Percentiles rank a stretch among this genome's conserved stretches.
phyloP scores from a whole-genome alignment of 73 alveolate species.

The Uronychia binucleata region DNA sequence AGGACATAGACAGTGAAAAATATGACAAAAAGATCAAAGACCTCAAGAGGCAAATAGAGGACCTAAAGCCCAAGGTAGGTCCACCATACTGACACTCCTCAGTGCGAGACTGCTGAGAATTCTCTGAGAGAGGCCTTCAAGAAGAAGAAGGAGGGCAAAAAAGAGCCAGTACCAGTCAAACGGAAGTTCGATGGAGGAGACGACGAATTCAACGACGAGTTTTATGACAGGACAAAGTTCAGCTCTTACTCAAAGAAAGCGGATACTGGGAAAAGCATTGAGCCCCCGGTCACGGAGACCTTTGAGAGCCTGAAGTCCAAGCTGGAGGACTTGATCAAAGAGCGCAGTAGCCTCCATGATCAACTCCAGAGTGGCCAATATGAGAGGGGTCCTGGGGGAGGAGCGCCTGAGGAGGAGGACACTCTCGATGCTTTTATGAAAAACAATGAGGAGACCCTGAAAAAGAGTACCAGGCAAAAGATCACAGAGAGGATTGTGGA shows the following conservation, averaged over 20 bases:
- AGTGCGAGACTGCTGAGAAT: conserved; percentile 23
- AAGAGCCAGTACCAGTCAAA: conserved; percentile 7
- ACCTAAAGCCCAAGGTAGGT: conserved; percentile 3
- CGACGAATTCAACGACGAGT: conserved; percentile 51
- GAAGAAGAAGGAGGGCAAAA: conserved; percentile 22
- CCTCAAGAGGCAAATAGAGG: conserved; percentile 21
- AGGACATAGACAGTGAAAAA: conserved; percentile 35
- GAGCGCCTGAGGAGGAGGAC: neutral
- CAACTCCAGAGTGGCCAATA: neutral
- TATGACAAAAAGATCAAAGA: conserved; percentile 30
- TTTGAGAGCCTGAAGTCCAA: conserved; percentile 49
- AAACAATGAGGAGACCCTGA: conserved; percentile 16
- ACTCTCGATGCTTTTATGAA: conserved; percentile 57
- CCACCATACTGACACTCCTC: neutral
- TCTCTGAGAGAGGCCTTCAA: conserved; percentile 18
- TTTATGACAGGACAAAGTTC: conserved; percentile 52
- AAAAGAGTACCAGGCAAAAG: conserved; percentile 10
- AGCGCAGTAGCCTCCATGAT: conserved; percentile 13
- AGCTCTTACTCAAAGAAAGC: conserved; percentile 23
- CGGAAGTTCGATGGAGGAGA: conserved; percentile 34
- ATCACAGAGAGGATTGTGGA: conserved; percentile 17
- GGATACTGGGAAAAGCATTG: neutral
- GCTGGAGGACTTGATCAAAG: conserved; percentile 23
- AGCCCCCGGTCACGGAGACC: conserved; percentile 25
- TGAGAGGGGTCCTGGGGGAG: conserved; percentile 5